Evolutionary conservation across 2,329 filamentous ascomycete species (phyloP).

Genomic region (Ophiostoma novo-ulmi): DNA sequence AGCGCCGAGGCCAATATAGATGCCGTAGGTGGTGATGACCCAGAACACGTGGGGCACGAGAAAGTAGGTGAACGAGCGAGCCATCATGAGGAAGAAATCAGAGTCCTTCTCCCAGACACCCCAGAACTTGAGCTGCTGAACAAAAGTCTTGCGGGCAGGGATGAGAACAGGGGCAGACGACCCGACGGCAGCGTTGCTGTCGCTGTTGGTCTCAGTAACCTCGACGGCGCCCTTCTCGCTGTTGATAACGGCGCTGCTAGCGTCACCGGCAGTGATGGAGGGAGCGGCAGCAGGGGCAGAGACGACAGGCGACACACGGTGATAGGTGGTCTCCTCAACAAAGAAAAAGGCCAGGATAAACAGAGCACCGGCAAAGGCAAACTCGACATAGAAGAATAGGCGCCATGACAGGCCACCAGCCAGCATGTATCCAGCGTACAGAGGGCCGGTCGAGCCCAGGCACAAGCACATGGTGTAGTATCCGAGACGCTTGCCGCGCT

Average conservation of each 20-base stretch:
- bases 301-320: background rate
- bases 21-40: constrained; percentile 45
- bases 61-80: constrained; percentile 45
- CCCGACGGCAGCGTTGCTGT: constrained; percentile 10
- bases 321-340: constrained; percentile 33
- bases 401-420: constrained; percentile 54
- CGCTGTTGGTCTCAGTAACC: background rate
- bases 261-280: background rate
- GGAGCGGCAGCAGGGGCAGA: background rate
- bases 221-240: background rate
- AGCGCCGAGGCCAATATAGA: constrained; percentile 47
- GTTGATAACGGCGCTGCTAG: background rate
- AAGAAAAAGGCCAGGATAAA: constrained; percentile 34
- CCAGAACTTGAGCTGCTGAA: constrained; percentile 42
- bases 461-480: constrained; percentile 57
- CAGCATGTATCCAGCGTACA: constrained; percentile 59
- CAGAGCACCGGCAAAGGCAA: constrained; percentile 43
- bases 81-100: constrained; percentile 43
- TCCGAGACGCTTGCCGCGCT: constrained; percentile 50
- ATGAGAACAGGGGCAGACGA: background rate
- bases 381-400: constrained; percentile 57
- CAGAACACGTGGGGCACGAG: constrained; percentile 46
- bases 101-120: constrained; percentile 40
- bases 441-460: constrained; percentile 50
- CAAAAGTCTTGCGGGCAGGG: constrained; percentile 39